Percentiles rank a stretch among this genome's conserved stretches.
These are phyloP conservation scores for Chrysoporthe deuterocubensis DNA, from an alignment of 2,329 filamentous ascomycete species.

Conservation along the genomic window DNA sequence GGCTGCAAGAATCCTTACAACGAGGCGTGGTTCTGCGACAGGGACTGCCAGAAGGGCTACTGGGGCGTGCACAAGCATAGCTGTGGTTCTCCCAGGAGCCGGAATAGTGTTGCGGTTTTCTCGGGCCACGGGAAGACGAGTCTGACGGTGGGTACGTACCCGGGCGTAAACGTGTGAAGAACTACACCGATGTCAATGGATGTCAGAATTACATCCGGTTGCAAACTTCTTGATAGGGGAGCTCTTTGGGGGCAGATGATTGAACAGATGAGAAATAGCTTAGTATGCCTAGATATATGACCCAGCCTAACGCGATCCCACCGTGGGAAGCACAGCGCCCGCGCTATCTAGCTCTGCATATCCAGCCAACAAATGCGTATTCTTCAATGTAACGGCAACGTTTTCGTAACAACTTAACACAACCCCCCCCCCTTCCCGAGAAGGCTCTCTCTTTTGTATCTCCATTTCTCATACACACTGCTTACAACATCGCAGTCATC, in stretches of 20 bases:
- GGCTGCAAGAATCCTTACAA: slow-evolving; percentile 32
- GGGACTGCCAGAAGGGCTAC: slow-evolving; percentile 28
- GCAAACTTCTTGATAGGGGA: too few species aligned
- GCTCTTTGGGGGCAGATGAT: too few species aligned
- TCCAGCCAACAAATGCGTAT: not conserved
- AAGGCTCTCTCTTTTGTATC: not conserved
- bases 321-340: too few species aligned
- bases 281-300: not conserved
- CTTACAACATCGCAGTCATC: slow-evolving; percentile 6
- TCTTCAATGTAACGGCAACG: not conserved
- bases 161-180: not conserved
- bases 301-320: too few species aligned
- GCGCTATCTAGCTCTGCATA: not conserved
- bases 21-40: slow-evolving; percentile 25
- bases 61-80: slow-evolving; percentile 29
- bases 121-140: not conserved
- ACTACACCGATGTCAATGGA: not conserved
- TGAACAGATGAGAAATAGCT: not conserved
- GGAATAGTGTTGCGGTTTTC: not conserved
- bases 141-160: not conserved
- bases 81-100: slow-evolving; percentile 9
- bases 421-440: too few species aligned
- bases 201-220: too few species aligned
- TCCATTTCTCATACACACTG: not conserved
- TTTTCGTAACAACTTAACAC: not conserved